Percentiles rank a stretch among this genome's conserved stretches.
Evolutionary conservation across 1,284 basidiomycete genomes (phyloP).

Genomic region (Sporisorium sorghi): DNA sequence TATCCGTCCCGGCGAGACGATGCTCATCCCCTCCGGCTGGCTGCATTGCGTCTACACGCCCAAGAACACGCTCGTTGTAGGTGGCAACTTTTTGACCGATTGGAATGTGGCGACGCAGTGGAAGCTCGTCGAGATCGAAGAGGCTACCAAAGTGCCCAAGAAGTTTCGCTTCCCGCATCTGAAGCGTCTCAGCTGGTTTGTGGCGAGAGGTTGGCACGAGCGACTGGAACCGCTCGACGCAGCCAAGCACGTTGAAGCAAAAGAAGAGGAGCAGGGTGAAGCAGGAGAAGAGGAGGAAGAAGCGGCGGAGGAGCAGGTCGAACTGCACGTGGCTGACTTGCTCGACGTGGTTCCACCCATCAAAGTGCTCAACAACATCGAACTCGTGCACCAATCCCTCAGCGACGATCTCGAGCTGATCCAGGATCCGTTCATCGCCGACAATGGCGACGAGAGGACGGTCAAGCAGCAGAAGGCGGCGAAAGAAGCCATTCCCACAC

Average conservation of each 20-base stretch:
- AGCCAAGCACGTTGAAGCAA: not conserved
- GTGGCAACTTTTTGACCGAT: conserved; percentile 79
- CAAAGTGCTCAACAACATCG: conserved; percentile 34
- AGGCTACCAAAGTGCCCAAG: conserved; percentile 89
- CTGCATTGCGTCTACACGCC: conserved; percentile 97
- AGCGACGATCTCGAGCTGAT: conserved; percentile 44
- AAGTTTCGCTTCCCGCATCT: conserved; percentile 87
- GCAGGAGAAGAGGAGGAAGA: not conserved
- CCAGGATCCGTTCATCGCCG: conserved; percentile 29
- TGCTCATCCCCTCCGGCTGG: conserved; percentile 80
- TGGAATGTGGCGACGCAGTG: conserved; percentile 73
- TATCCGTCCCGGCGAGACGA: conserved; percentile 85
- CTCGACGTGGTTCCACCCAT: conserved; percentile 21
- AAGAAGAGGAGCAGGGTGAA: not conserved
- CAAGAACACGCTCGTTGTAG: conserved; percentile 90
- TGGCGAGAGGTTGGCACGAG: conserved; percentile 57
- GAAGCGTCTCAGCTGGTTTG: conserved; percentile 69
- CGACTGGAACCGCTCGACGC: conserved; percentile 30
- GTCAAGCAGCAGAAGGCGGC: conserved; percentile 46
- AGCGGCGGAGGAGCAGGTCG: not conserved
- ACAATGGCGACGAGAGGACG: conserved; percentile 33
- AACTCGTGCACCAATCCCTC: conserved; percentile 32
- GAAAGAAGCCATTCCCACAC: conserved; percentile 38
- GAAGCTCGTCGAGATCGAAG: conserved; percentile 88
- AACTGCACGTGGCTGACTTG: not conserved